Evolutionary conservation across 2,329 filamentous ascomycete species (phyloP), one percentile per base, ranked within the genome.

Genomic region (Aureobasidium melanogenum): DNA sequence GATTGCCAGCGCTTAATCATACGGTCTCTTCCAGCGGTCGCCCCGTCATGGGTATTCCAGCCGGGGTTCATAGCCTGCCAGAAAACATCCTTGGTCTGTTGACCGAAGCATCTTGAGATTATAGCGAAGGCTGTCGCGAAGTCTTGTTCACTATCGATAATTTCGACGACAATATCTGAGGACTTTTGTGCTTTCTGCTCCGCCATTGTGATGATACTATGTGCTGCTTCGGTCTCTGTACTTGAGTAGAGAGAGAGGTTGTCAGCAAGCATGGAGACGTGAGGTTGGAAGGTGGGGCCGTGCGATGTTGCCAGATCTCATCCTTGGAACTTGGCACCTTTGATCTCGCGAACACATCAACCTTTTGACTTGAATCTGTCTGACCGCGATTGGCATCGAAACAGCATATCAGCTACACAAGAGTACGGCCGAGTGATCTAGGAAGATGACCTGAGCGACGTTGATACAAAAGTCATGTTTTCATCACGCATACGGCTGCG

Each of bases 1-100:
- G 66, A 61, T 28, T 70, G 66, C 75, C 77, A 84, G 26, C 78
- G 75, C 38, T 75, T 64, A 2, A 71, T 68, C 63, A 82, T 66
- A 15, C 74, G 74, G 10, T 69, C 68, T 2, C 73, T 73, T 28
- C 73, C 75, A 1, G 66, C 66, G 0, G 66, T 66, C 28, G 68
- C 72, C 12, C 82, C 82, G 15, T 74, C 70, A 5, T 77, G 71
- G 0, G 78, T 82, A 38, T 84, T 76, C 82, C 82, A 85, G 19
- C 74, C 78, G 0, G 82, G 82, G 62, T 82, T 82, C 71, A 80
- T 74, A 63, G 72, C 70, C 1, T 72, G 74, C 79, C 80, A 85
- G 56, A 84, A 69, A 7, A 72, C 74, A 67, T 85, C 83, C 30
- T 70, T 69, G 14, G 73, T 73, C 66, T 85, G 82, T 17, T 67